Evolutionary conservation across 495 filamentous ascomycete genomes (phyloP), one percentile per base, ranked within the genome.

Genomic region (Trichoderma gamsii): DNA sequence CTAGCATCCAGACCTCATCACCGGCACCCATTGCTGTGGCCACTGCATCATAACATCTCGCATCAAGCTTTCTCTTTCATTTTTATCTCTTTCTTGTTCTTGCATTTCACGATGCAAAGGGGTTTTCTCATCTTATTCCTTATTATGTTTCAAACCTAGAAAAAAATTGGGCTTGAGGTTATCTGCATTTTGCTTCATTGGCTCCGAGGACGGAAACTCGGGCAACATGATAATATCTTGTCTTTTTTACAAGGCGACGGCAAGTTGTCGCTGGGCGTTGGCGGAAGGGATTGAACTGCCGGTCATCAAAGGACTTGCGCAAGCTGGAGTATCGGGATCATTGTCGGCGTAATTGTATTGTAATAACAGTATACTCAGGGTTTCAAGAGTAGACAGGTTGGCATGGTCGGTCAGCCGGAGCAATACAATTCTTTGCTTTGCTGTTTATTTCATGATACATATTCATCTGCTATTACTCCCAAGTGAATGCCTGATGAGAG

Each of bases 1-100:
- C 80, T 43, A 78, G 79, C 66, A 44, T 80, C 12, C 70, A 76
- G 29, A 78, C 75, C 18, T 77, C 77, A 68, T 83, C 82, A 23
- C 82, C 84, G n/a, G 80, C 80, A 59, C 74, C 78, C 41, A 63
- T 77, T 41, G 73, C 75, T 67, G 51, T 74, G 12, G 69, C 69
- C 38, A 70, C 75, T 25, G 76, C 72, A 27, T 77, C 72, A 43
- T 74, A 72, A 59, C 29, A 29, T 38, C 16, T 27, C 59, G 52
- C 56, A 16, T 49, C 18, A 18, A 46, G 67, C 21, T 25, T 56
- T 25, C 44, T n/a, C 44, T 56, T 61, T 32, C n/a, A 6, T 61
- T 32, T 29, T 3, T 13, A 12, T 21, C 56, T 27, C 29, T 29
- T 29, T 4, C 1, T 29, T 29, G 29, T 29, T 29, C 4, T 29